phyloP scores from a whole-genome alignment of 495 filamentous ascomycete species.

The Neurospora discreta region DNA sequence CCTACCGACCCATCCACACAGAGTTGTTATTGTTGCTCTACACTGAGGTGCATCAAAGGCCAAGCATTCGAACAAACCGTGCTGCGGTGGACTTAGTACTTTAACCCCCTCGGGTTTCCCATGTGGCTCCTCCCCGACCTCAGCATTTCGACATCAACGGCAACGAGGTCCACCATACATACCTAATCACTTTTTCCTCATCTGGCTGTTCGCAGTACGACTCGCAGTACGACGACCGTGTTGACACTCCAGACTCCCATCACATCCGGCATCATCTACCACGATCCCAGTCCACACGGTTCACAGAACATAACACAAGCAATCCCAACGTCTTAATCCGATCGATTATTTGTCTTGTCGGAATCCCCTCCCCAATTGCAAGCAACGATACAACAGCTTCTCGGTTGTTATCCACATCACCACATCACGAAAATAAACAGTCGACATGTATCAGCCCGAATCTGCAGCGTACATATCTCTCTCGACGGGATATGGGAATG shows the following conservation, averaged over 20 bases:
- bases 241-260: background rate
- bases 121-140: background rate
- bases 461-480: constrained; percentile 34
- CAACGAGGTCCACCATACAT: background rate
- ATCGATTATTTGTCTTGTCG: too few relatives aligned
- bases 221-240: too few relatives aligned
- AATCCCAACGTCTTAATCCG: too few relatives aligned
- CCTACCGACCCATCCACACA: background rate
- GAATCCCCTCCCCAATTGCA: too few relatives aligned
- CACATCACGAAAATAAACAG: background rate
- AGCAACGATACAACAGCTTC: too few relatives aligned
- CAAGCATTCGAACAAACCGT: background rate
- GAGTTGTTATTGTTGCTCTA: background rate
- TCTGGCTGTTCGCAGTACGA: background rate
- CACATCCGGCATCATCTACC: background rate
- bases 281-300: background rate
- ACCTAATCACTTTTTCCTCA: background rate
- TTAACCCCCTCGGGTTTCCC: background rate
- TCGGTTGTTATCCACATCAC: too few relatives aligned
- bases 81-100: background rate
- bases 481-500: constrained; percentile 26
- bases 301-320: background rate
- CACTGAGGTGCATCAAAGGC: background rate
- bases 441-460: constrained; percentile 46
- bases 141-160: background rate